phyloP scores from a whole-genome alignment of 345 rosid genomes.

The Rhodomyrtus tomentosa region DNA sequence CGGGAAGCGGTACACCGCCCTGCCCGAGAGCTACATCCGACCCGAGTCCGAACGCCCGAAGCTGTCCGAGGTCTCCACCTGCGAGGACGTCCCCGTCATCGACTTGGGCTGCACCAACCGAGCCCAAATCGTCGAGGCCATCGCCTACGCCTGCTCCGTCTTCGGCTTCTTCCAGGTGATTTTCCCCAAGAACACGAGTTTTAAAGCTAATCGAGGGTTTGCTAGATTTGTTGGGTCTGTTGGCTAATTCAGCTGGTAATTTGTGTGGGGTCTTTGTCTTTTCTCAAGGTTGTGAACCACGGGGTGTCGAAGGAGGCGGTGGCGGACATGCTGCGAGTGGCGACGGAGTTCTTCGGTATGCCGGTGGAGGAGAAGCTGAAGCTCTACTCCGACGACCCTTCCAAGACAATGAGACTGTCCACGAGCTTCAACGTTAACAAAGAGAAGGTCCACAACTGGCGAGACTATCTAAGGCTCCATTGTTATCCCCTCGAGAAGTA shows the following conservation, averaged over 20 bases:
- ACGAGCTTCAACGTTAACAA: slow-evolving; percentile 76
- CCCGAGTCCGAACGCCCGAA: slow-evolving; percentile 69
- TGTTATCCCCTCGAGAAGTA: slow-evolving; percentile 65
- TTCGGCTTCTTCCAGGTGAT: slow-evolving; percentile 73
- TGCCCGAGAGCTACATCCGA: slow-evolving; percentile 63
- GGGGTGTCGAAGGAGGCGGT: slow-evolving; percentile 26
- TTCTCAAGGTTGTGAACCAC: slow-evolving; percentile 53
- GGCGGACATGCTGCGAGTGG: slow-evolving; percentile 38
- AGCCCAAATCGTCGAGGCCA: slow-evolving; percentile 19
- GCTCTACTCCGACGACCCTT: slow-evolving; percentile 73
- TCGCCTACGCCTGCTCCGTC: slow-evolving; percentile 40
- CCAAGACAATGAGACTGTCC: slow-evolving; percentile 66
- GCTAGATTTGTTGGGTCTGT: neutral
- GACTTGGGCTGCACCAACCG: slow-evolving; percentile 45
- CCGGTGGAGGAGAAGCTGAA: slow-evolving; percentile 80
- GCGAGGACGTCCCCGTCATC: slow-evolving; percentile 52
- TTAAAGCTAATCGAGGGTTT: neutral
- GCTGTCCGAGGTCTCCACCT: slow-evolving; percentile 41
- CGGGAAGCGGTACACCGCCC: slow-evolving; percentile 23
- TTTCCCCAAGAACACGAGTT: neutral
- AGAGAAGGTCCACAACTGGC: slow-evolving; percentile 78
- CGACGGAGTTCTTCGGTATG: slow-evolving; percentile 43
- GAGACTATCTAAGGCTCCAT: slow-evolving; percentile 77
- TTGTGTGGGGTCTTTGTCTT: neutral
- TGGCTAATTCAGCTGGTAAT: neutral